Conservation (phyloP, 1,139 yeast species). For the Candida gigantensis region DNA sequence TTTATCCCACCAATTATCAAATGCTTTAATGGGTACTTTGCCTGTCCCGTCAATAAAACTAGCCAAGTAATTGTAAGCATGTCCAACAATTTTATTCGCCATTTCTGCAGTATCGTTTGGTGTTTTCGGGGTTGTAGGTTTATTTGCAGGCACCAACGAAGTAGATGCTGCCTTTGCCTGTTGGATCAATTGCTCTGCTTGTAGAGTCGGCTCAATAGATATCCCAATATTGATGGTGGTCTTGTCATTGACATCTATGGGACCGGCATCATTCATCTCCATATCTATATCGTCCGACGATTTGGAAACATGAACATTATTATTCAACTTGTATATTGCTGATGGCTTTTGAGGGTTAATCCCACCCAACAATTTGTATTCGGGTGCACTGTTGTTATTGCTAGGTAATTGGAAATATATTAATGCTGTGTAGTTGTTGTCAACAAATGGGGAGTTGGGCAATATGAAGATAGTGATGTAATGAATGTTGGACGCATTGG, state of each 20-base stretch:
- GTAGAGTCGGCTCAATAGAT: slow-evolving; percentile 74
- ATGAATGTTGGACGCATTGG: slow-evolving; percentile 64
- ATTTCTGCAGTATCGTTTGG: slow-evolving; percentile 47
- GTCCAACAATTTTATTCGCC: slow-evolving; percentile 85
- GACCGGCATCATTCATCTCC: slow-evolving; percentile 33
- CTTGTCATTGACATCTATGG: slow-evolving; percentile 23
- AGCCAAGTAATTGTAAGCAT: slow-evolving; percentile 87
- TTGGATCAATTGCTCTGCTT: slow-evolving; percentile 54
- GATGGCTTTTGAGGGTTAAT: slow-evolving; percentile 78
- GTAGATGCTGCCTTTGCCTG: slow-evolving; percentile 23
- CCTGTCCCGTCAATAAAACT: slow-evolving; percentile 80
- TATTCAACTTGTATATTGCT: slow-evolving; percentile 83
- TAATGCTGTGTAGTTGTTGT: slow-evolving; percentile 73
- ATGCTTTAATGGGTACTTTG: slow-evolving; percentile 82
- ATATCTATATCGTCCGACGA: slow-evolving; percentile 33
- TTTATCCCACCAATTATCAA: slow-evolving; percentile 96
- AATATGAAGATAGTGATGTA: slow-evolving; percentile 75
- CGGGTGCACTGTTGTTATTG: slow-evolving; percentile 30
- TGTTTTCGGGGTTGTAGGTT: slow-evolving; percentile 17
- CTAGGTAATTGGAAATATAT: slow-evolving; percentile 86
- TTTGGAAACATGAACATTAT: slow-evolving; percentile 20
- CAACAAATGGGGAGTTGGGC: slow-evolving; percentile 65
- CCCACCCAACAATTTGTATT: slow-evolving; percentile 78
- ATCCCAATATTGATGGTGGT: slow-evolving; percentile 70
- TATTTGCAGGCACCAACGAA: slow-evolving; percentile 17